Conservation (phyloP, 2,329 filamentous ascomycete species). For the Colletotrichum cordylinicola region DNA sequence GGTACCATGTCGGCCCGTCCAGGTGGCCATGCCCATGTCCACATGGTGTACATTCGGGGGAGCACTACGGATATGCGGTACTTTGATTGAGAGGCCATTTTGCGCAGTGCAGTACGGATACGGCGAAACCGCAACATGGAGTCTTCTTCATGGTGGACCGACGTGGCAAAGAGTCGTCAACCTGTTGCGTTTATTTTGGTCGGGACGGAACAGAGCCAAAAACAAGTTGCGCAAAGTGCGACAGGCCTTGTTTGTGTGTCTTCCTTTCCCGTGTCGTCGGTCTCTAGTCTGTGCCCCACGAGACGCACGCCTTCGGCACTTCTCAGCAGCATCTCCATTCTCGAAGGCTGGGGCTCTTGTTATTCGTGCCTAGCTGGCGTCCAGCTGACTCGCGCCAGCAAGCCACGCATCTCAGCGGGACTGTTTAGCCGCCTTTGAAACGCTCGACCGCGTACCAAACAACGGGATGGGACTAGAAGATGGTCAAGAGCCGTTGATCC, state of each 20-base stretch:
- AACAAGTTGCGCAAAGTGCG: background rate
- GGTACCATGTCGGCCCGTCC: background rate
- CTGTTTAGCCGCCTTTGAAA: background rate
- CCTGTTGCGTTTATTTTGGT: background rate
- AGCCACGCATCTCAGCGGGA: background rate
- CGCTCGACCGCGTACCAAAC: background rate
- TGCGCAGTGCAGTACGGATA: background rate
- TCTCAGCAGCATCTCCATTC: background rate
- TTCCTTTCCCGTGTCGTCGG: background rate
- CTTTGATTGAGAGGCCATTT: background rate
- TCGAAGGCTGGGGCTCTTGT: background rate
- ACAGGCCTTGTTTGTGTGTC: background rate
- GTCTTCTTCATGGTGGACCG: background rate
- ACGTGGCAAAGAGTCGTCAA: conserved; percentile 11
- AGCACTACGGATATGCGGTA: background rate
- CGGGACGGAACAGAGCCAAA: background rate
- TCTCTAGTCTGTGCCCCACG: background rate
- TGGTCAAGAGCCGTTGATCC: background rate
- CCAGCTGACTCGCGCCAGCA: background rate
- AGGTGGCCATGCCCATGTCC: background rate
- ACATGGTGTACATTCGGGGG: background rate
- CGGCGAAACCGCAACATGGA: background rate
- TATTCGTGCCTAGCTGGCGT: background rate
- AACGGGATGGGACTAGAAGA: background rate
- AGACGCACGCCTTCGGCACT: conserved; percentile 3